These are phyloP conservation scores for Xylaria sp. DNA, from an alignment of 2,329 filamentous ascomycete species.

Conservation along the genomic window DNA sequence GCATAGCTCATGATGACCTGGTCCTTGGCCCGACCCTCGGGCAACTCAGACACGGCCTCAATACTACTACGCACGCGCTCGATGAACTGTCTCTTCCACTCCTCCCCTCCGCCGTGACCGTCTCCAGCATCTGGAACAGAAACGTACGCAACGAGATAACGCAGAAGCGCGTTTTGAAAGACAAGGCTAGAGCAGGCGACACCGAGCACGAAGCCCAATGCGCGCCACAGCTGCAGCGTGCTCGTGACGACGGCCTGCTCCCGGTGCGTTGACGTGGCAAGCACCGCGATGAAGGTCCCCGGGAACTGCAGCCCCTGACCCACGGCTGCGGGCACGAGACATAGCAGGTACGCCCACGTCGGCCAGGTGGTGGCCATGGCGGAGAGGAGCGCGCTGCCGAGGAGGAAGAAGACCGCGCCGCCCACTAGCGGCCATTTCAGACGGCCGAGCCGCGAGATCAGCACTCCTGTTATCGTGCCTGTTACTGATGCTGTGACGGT, in stretches of 20 bases:
- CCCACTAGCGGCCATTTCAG: slow-evolving; percentile 68
- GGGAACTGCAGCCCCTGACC: slow-evolving; percentile 74
- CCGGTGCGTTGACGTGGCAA: slow-evolving; percentile 66
- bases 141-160: slow-evolving; percentile 68
- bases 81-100: slow-evolving; percentile 66
- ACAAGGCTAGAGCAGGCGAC: slow-evolving; percentile 76
- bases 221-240: slow-evolving; percentile 77
- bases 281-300: slow-evolving; percentile 69
- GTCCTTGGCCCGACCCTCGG: slow-evolving; percentile 54
- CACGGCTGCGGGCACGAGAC: slow-evolving; percentile 65
- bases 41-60: slow-evolving; percentile 60
- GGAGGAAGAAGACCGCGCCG: slow-evolving; percentile 60
- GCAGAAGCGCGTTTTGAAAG: slow-evolving; percentile 74
- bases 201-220: slow-evolving; percentile 77
- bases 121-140: slow-evolving; percentile 34
- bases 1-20: slow-evolving; percentile 68
- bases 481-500: slow-evolving; percentile 64
- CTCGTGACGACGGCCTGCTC: slow-evolving; percentile 76
- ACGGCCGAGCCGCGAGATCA: slow-evolving; percentile 68
- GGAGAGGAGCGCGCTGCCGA: slow-evolving; percentile 62
- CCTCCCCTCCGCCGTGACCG: slow-evolving; percentile 54
- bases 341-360: slow-evolving; percentile 63
- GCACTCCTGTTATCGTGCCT: slow-evolving; percentile 69
- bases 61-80: slow-evolving; percentile 63
- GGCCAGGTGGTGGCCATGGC: slow-evolving; percentile 63